These are phyloP conservation scores for Cytauxzoon felis DNA, from an alignment of 169 alveolate genomes.

Conservation along the genomic window DNA sequence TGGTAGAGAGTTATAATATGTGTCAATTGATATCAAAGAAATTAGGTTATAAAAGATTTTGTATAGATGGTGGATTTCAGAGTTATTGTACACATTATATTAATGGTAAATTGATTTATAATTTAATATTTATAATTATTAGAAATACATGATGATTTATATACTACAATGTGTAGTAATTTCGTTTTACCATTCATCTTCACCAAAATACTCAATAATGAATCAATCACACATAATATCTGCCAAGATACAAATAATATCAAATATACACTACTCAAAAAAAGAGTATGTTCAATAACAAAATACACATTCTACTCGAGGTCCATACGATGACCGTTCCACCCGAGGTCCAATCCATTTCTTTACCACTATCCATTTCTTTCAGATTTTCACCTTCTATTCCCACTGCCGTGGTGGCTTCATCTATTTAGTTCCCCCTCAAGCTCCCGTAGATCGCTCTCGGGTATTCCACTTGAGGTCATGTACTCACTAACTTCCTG, in stretches of 20 bases:
- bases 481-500: too few relatives aligned
- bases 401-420: too few relatives aligned
- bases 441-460: too few relatives aligned
- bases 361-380: too few relatives aligned
- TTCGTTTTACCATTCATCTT: constrained; percentile 53
- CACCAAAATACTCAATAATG: constrained; percentile 11
- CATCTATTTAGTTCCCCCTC: too few relatives aligned
- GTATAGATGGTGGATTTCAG: constrained; percentile 61
- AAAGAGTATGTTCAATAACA: constrained; percentile 10
- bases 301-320: not conserved
- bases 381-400: too few relatives aligned
- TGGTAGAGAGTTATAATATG: constrained; percentile 46
- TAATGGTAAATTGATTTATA: constrained; percentile 10
- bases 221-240: constrained; percentile 15
- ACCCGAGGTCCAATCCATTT: too few relatives aligned
- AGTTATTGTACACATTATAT: constrained; percentile 46
- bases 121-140: not conserved
- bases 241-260: constrained; percentile 32
- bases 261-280: not conserved
- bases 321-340: too few relatives aligned
- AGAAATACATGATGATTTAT: constrained; percentile 49
- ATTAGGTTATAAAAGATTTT: constrained; percentile 30
- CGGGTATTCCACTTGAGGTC: too few relatives aligned
- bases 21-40: constrained; percentile 49
- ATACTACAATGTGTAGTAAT: constrained; percentile 32